phyloP scores from a whole-genome alignment of 2,329 filamentous ascomycete species.

The Daldinia eschscholtzii region DNA sequence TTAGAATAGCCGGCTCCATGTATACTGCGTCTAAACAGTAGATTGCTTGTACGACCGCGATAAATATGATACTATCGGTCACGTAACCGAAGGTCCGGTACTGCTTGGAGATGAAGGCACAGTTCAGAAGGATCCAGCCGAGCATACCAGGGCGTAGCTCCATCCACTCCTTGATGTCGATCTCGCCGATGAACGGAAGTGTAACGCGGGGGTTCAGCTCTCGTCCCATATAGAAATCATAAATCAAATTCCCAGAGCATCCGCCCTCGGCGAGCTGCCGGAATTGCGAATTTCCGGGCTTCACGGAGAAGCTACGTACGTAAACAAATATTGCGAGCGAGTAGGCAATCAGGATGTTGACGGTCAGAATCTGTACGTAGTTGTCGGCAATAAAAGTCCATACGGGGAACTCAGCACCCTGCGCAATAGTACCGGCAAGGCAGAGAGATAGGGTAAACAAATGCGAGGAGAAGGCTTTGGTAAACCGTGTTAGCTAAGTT shows the following conservation, averaged over 20 bases:
- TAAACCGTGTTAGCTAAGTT: slow-evolving; percentile 38
- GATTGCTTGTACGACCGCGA: slow-evolving; percentile 80
- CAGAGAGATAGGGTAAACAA: slow-evolving; percentile 78
- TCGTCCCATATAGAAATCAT: slow-evolving; percentile 97
- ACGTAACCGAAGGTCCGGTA: slow-evolving; percentile 86
- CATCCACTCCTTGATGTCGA: slow-evolving; percentile 91
- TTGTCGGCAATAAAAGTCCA: slow-evolving; percentile 96
- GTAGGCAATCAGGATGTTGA: slow-evolving; percentile 83
- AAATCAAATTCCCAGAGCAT: slow-evolving; percentile 84
- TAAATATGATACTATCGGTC: slow-evolving; percentile 86
- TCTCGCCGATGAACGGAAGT: slow-evolving; percentile 82
- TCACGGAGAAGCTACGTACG: slow-evolving; percentile 82
- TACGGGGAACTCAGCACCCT: slow-evolving; percentile 85
- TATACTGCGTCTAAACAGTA: slow-evolving; percentile 88
- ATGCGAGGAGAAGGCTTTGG: slow-evolving; percentile 79
- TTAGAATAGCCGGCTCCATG: slow-evolving; percentile 90
- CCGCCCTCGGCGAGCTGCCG: slow-evolving; percentile 87
- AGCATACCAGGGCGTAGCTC: slow-evolving; percentile 93
- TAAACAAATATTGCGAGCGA: slow-evolving; percentile 83
- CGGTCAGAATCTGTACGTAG: slow-evolving; percentile 85
- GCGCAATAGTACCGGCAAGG: slow-evolving; percentile 78
- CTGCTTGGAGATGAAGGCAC: slow-evolving; percentile 87
- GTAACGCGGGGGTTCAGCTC: slow-evolving; percentile 91
- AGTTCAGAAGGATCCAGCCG: slow-evolving; percentile 88
- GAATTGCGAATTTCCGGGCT: slow-evolving; percentile 76